phyloP scores from a whole-genome alignment of 2,329 filamentous ascomycete species.

The Fusarium tuaranense region DNA sequence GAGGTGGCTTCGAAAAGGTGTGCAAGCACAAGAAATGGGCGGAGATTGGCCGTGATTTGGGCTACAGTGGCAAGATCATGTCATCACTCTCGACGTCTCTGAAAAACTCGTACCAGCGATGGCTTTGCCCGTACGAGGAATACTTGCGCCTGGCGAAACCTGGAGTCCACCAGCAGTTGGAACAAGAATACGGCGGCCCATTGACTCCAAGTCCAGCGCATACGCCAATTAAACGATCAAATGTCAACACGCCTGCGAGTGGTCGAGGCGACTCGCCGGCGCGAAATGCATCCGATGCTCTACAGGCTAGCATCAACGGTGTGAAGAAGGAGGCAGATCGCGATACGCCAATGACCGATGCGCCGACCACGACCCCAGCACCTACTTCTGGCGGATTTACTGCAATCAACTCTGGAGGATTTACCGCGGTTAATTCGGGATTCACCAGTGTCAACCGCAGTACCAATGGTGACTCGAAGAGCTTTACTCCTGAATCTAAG shows the following conservation, averaged over 20 bases:
- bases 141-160: conserved; percentile 92
- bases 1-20: conserved; percentile 95
- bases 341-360: conserved; percentile 62
- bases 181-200: conserved; percentile 92
- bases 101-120: conserved; percentile 98
- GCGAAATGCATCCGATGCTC: conserved; percentile 63
- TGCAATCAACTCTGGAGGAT: conserved; percentile 65
- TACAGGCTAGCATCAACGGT: conserved; percentile 62
- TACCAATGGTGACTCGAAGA: conserved; percentile 61
- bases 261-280: conserved; percentile 76
- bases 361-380: conserved; percentile 50
- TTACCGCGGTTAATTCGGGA: conserved; percentile 77
- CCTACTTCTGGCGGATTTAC: conserved; percentile 57
- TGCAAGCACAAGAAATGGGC: conserved; percentile 99
- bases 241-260: conserved; percentile 69
- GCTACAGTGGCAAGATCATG: conserved; percentile 99
- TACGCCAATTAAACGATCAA: conserved; percentile 77
- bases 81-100: conserved; percentile 96
- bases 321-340: conserved; percentile 60
- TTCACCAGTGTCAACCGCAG: conserved; percentile 76
- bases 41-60: conserved; percentile 94
- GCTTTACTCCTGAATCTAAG: conserved; percentile 70
- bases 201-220: conserved; percentile 80
- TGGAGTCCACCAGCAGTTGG: conserved; percentile 94
- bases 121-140: conserved; percentile 96